These are phyloP conservation scores for Lichtheimia hyalospora DNA, from an alignment of 371 early-diverging fungal species.

Conservation along the genomic window DNA sequence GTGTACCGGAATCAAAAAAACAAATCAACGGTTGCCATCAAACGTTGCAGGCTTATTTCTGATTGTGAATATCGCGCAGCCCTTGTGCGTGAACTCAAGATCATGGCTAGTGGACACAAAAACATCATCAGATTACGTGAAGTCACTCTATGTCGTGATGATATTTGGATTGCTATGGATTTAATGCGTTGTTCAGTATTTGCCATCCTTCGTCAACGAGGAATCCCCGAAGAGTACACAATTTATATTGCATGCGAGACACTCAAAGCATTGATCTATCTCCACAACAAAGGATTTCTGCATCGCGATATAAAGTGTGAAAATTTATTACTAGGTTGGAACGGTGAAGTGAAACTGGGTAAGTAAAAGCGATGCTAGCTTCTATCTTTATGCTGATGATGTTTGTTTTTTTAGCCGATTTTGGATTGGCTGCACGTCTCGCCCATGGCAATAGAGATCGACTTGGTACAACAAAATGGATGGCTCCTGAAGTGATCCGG, in stretches of 20 bases:
- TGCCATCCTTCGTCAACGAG: constrained; percentile 49
- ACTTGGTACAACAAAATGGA: constrained; percentile 98
- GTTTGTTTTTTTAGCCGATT: constrained; percentile 26
- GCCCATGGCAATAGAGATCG: constrained; percentile 64
- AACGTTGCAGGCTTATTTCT: constrained; percentile 45
- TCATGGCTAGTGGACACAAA: constrained; percentile 47
- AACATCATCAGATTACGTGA: constrained; percentile 48
- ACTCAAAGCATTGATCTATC: constrained; percentile 80
- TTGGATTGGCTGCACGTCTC: constrained; percentile 43
- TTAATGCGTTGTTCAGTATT: constrained; percentile 49
- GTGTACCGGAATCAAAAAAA: constrained; percentile 33
- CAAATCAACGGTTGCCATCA: constrained; percentile 41
- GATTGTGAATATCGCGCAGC: constrained; percentile 51
- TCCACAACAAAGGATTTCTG: constrained; percentile 94
- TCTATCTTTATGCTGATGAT: too few relatives aligned
- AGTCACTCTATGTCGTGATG: constrained; percentile 45
- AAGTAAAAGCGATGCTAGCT: constrained; percentile 78
- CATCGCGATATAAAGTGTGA: constrained; percentile 98
- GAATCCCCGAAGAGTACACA: constrained; percentile 47
- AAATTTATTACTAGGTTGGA: constrained; percentile 92
- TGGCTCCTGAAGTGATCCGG: constrained; percentile 95
- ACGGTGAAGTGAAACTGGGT: constrained; percentile 95
- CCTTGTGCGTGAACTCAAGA: constrained; percentile 44
- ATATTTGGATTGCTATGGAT: constrained; percentile 58
- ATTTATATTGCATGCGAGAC: constrained; percentile 43